A percentile compares a stretch with the other conserved stretches of the same genome.
phyloP scores from a whole-genome alignment of 176 grass and related monocot species.

The Themeda triandra region DNA sequence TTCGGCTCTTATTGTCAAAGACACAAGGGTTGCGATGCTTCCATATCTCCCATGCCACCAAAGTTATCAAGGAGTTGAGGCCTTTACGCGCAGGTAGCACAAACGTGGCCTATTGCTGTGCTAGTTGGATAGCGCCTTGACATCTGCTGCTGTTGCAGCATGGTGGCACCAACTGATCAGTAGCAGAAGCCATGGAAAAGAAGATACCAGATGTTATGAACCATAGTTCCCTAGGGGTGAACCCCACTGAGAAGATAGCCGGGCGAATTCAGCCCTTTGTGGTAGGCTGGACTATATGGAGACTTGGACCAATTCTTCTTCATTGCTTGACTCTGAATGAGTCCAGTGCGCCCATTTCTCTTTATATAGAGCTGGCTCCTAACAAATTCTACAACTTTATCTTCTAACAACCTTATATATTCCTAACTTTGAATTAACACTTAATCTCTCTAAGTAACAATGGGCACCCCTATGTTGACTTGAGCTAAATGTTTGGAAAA shows the following conservation, averaged over 20 bases:
- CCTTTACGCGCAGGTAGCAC: background rate
- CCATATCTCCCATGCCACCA: too few species aligned
- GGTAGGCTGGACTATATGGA: background rate
- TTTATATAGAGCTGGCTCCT: background rate
- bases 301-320: background rate
- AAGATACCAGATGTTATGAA: background rate
- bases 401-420: background rate
- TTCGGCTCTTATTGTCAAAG: too few species aligned
- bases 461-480: background rate
- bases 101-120: background rate
- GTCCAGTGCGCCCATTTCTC: background rate
- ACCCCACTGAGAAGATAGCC: background rate
- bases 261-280: background rate
- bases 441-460: background rate
- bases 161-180: background rate
- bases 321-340: background rate
- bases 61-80: too few species aligned
- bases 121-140: background rate
- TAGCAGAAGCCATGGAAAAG: background rate
- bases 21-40: too few species aligned
- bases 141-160: background rate
- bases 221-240: background rate
- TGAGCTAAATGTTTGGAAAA: background rate
- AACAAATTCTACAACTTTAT: background rate
- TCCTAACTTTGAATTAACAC: background rate